Evolutionary conservation across 176 grass and related monocot species (phyloP).

Genomic region (Oryza meyeriana): DNA sequence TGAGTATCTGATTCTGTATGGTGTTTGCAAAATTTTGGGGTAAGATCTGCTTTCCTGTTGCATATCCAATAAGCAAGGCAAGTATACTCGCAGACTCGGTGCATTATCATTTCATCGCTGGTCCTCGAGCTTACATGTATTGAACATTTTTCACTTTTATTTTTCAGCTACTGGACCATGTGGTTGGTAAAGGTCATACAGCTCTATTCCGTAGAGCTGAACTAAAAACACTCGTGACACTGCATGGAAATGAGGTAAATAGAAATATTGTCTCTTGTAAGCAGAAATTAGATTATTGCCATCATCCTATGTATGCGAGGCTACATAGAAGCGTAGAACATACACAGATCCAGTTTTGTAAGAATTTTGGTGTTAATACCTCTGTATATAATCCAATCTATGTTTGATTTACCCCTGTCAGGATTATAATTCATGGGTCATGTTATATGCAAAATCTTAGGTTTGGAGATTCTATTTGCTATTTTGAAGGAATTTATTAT

Average conservation of each 20-base stretch:
- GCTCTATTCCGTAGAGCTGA: slow-evolving; percentile 95
- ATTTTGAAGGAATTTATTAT: background rate
- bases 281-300: background rate
- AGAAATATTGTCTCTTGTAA: slow-evolving; percentile 7
- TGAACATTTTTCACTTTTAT: slow-evolving; percentile 24
- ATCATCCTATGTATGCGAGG: background rate
- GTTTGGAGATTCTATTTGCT: background rate
- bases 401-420: too few relatives aligned
- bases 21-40: too few relatives aligned
- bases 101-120: background rate
- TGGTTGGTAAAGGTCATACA: slow-evolving; percentile 70
- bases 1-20: background rate
- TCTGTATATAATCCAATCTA: background rate
- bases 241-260: slow-evolving; percentile 90
- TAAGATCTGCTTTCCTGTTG: too few relatives aligned
- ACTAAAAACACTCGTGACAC: slow-evolving; percentile 86
- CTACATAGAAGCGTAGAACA: background rate
- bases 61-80: too few relatives aligned
- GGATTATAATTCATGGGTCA: background rate
- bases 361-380: background rate
- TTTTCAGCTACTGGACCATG: slow-evolving; percentile 77
- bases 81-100: slow-evolving; percentile 5
- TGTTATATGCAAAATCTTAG: background rate
- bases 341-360: background rate
- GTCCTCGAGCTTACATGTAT: background rate